Base-by-base conservation (phyloP, 2,329 filamentous ascomycete species). In the Penicillium nordicum region DNA sequence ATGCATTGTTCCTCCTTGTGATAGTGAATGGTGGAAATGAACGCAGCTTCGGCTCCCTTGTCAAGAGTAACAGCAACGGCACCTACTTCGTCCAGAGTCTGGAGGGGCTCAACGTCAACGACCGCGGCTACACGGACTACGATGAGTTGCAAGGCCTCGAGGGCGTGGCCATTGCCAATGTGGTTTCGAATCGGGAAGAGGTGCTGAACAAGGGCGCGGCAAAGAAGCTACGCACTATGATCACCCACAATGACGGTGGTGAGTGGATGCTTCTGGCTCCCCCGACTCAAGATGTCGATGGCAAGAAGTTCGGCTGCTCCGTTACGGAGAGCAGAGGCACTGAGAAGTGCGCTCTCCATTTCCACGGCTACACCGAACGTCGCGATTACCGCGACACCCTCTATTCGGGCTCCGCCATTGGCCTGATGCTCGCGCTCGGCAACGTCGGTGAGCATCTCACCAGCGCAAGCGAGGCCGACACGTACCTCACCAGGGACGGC, bases 41-140 rank as follows among this genome's bases (percentile, higher is more conserved):
- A 18, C 84, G 83, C 49, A 84, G 88, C 57, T 92, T 89, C 66
- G 94, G 94, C 37, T 88, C 88, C 25, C 90, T 99, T 65, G 85
- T 99, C 75, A 99, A 97, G 83, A 97, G 92, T 70, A 99, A 99
- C 78, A 97, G 92, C 67, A 97, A 99, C 70, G 94, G 94, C 52
- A 99, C 94, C 0, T 94, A 89, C 1, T 99, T 97, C 68, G 90
- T 96, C 12, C 79, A 96, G 62, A 95, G 90, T 73, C 80, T 94
- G 25, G 79, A 84, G 47, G 85, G 84, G 21, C 91, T 97, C 69
- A 97, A 97, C 74, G 84, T 90, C 64, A 86, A 97, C 69, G 78
- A 82, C 12, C 65, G 72, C 2, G 92, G 87, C 42, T 97, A 87
- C 68, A 93, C 96, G 43, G 94, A 99, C 71, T 99, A 96, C 73